Evolutionary conservation across 495 filamentous ascomycete species (phyloP).

Genomic region (Pyronema domesticum): DNA sequence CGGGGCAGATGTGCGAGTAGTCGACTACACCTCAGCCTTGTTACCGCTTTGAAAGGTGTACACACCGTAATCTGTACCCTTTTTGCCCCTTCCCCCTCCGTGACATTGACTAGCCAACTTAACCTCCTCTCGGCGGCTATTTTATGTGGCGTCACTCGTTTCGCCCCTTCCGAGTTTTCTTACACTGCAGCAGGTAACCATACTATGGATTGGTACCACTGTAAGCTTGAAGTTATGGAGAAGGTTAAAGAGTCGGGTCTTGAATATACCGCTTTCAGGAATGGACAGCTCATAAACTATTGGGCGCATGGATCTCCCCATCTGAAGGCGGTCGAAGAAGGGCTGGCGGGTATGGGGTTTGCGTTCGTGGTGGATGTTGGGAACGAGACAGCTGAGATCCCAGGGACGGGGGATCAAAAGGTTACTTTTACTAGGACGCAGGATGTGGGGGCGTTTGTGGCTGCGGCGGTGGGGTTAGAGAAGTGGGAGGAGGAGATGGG

Average conservation of each 20-base stretch:
- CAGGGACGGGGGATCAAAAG: conserved; percentile 18
- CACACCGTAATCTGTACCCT: conserved; percentile 22
- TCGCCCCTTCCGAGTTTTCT: conserved; percentile 26
- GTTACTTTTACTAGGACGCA: conserved; percentile 21
- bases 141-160: conserved; percentile 21
- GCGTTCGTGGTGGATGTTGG: conserved; percentile 21
- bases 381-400: conserved; percentile 16
- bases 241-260: conserved; percentile 17
- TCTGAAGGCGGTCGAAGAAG: conserved; percentile 11
- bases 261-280: conserved; percentile 22
- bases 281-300: conserved; percentile 28
- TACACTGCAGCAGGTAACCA: conserved; percentile 1
- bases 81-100: conserved; percentile 9
- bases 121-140: conserved; percentile 24
- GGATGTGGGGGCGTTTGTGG: conserved; percentile 24
- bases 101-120: conserved; percentile 17
- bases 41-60: conserved; percentile 13
- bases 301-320: conserved; percentile 20
- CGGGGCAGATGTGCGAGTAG: neutral
- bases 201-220: conserved; percentile 13
- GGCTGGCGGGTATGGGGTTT: conserved; percentile 20
- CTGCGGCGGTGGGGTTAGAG: conserved; percentile 16
- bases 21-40: conserved; percentile 23
- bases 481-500: conserved; percentile 24
- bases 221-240: conserved; percentile 16